phyloP scores from a whole-genome alignment of 2,329 filamentous ascomycete genomes.

The Alternaria arborescens region DNA sequence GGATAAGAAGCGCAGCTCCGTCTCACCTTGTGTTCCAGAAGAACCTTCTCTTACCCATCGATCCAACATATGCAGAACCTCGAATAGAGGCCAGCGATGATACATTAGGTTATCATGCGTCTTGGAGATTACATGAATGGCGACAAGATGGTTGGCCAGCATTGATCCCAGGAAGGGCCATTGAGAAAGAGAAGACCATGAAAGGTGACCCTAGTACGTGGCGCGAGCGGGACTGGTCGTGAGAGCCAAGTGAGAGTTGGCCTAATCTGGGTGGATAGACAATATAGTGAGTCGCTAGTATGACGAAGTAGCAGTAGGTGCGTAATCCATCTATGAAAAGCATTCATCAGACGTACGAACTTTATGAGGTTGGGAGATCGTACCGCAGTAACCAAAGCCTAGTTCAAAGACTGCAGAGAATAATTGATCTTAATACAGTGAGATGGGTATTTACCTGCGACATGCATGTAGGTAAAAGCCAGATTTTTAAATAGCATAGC shows the following conservation, averaged over 20 bases:
- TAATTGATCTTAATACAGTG: not conserved
- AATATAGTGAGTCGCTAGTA: not conserved
- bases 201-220: not conserved
- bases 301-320: not conserved
- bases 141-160: slow-evolving; percentile 29
- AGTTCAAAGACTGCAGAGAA: not conserved
- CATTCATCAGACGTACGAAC: not conserved
- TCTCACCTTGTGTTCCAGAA: slow-evolving; percentile 15
- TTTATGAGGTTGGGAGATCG: not conserved
- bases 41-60: slow-evolving; percentile 15
- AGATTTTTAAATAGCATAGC: not conserved
- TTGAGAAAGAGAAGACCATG: slow-evolving; percentile 2
- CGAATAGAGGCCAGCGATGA: slow-evolving; percentile 15
- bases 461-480: not conserved
- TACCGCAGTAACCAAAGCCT: not conserved
- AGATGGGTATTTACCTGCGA: not conserved
- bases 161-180: slow-evolving; percentile 9
- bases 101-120: slow-evolving; percentile 5
- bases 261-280: not conserved
- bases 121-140: slow-evolving; percentile 24
- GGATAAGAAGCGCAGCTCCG: slow-evolving; percentile 10
- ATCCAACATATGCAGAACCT: slow-evolving; percentile 29
- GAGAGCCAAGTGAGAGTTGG: not conserved
- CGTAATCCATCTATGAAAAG: not conserved
- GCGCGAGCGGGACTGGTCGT: not conserved